A percentile compares a stretch with the other conserved stretches of the same genome.
Evolutionary conservation across 2,329 filamentous ascomycete genomes (phyloP).

Genomic region (Exophiala dermatitidis): DNA sequence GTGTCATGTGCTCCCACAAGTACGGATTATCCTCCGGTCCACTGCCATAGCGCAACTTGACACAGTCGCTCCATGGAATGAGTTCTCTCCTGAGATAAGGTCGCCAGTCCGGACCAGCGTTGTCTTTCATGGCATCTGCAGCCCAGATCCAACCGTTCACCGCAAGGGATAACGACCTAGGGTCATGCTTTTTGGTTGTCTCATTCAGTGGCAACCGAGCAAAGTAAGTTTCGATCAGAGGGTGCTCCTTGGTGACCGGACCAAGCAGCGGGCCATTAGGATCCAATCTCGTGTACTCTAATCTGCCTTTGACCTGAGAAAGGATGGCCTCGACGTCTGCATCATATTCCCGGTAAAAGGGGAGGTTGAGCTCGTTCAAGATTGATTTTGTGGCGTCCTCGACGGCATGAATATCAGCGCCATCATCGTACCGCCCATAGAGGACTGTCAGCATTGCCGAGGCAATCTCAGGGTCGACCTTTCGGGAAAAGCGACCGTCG

Average conservation of each 20-base stretch:
- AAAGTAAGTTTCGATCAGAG: constrained; percentile 90
- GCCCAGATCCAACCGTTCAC: constrained; percentile 99
- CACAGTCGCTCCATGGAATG: constrained; percentile 97
- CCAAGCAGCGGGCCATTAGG: constrained; percentile 83
- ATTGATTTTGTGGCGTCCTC: constrained; percentile 52
- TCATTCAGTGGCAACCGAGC: constrained; percentile 77
- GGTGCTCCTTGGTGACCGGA: constrained; percentile 65
- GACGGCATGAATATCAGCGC: constrained; percentile 38
- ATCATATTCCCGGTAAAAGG: constrained; percentile 90
- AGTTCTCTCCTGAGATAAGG: constrained; percentile 96
- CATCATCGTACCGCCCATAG: constrained; percentile 59
- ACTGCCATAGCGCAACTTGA: constrained; percentile 85
- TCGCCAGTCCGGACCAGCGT: constrained; percentile 79
- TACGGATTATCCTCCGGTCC: constrained; percentile 79
- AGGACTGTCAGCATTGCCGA: constrained; percentile 62
- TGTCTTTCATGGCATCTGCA: constrained; percentile 86
- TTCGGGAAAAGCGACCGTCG: constrained; percentile 70
- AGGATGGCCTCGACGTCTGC: constrained; percentile 72
- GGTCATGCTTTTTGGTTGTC: constrained; percentile 66
- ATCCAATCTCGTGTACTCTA: constrained; percentile 92
- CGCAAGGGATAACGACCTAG: constrained; percentile 70
- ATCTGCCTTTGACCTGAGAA: constrained; percentile 85
- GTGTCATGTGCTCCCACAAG: constrained; percentile 92
- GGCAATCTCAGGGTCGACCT: constrained; percentile 60
- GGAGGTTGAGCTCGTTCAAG: constrained; percentile 76